phyloP scores from a whole-genome alignment of 1,284 basidiomycete genomes.

The Tilletiopsis washingtonensis region DNA sequence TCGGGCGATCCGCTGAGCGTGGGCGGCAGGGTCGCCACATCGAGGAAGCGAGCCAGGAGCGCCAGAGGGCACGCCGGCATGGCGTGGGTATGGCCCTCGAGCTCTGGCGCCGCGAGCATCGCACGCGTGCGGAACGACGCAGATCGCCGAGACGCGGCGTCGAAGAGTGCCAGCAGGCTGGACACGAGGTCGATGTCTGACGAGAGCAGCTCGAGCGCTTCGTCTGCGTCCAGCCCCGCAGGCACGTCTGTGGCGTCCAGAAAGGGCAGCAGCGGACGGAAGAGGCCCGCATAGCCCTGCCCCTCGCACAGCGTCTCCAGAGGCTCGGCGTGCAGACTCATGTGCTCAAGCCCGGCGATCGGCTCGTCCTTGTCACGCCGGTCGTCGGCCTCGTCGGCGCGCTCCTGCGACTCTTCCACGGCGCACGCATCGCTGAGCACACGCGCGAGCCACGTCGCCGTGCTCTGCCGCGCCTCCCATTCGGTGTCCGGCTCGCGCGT shows the following conservation, averaged over 20 bases:
- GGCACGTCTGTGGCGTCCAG: background rate
- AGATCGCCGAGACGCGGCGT: background rate
- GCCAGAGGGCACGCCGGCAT: background rate
- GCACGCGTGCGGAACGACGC: background rate
- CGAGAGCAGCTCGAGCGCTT: background rate
- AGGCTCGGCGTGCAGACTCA: no score
- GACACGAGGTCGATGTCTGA: background rate
- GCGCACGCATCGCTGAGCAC: background rate
- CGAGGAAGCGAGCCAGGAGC: background rate
- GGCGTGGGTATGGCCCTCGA: background rate
- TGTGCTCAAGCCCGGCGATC: no score
- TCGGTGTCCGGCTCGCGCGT: conserved; percentile 7
- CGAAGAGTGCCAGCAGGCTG: background rate
- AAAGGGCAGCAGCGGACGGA: background rate
- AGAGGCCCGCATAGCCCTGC: background rate
- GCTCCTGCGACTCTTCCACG: background rate
- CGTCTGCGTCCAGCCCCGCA: background rate
- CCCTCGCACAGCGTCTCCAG: background rate
- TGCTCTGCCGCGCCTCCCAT: conserved; percentile 19
- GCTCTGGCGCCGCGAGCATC: background rate
- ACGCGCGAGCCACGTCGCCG: conserved; percentile 8
- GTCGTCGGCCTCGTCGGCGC: background rate
- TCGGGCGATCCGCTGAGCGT: background rate
- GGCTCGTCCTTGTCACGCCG: background rate
- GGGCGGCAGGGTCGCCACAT: background rate